Evolutionary conservation across 2,329 filamentous ascomycete species (phyloP), one percentile per base, ranked within the genome.

Genomic region (Colletotrichum camelliae): DNA sequence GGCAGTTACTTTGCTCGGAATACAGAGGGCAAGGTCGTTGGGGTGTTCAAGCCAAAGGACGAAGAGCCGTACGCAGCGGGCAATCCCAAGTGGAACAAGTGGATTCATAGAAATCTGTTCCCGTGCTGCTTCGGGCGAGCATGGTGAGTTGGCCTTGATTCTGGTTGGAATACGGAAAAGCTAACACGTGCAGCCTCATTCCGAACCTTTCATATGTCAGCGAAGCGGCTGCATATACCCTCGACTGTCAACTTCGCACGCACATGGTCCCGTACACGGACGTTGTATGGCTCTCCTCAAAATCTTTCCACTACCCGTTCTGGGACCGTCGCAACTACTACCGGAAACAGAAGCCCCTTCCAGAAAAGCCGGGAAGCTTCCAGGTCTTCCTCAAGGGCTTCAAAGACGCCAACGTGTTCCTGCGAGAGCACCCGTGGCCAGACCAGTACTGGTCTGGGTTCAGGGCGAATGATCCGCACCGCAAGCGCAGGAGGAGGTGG

Each of bases 1-100:
- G 97, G 97, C 65, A 98, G 96, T 84, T 99, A 99, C 87, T 99
- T 99, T 89, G 97, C 97, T 31, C 91, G 96, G 75, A 98, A 98
- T 81, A 91, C 91, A 1, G 94, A 96, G 72, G 97, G 97, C 67
- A 98, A 98, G 87, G 95, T 98, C 18, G 95, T 99, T 5, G 97
- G 96, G 43, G 97, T 99, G 6, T 99, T 99, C 87, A 99, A 99
- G 84, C 97, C 97, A 57, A 99, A 99, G 86, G 97, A 99, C 80
- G 97, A 99, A 86, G 97, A 99, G 84, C 97, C 97, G 1, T 99
- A 98, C 82, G 97, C 97, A 2, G 97, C 95, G 37, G 94, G 95
- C 79, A 99, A 99, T 82, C 97, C 97, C 7, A 99, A 99, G 84
- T 98, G 96, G 96, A 98, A 97, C 80, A 99, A 99, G 86, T 99